These are phyloP conservation scores for Skeletonema costatum DNA, from an alignment of 108 stramenopile genomes.

Conservation along the genomic window DNA sequence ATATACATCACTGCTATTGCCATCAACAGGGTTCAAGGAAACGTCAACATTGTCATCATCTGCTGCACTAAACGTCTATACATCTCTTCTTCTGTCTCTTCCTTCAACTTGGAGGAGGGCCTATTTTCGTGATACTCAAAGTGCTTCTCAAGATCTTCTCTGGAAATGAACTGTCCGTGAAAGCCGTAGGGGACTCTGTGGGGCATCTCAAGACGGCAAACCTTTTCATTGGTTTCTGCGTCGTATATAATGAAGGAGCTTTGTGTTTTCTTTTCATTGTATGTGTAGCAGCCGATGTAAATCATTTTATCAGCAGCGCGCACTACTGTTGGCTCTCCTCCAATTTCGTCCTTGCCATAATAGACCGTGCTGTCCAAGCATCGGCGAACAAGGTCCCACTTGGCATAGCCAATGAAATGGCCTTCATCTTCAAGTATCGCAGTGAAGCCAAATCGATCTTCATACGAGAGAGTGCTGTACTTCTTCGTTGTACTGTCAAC, in stretches of 20 bases:
- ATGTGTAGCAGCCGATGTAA: conserved; percentile 44
- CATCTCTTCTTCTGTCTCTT: neutral
- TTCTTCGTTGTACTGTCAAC: neutral
- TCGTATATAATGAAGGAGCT: conserved; percentile 43
- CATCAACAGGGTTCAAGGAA: neutral
- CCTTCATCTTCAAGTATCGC: conserved; percentile 30
- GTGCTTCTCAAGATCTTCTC: conserved; percentile 33
- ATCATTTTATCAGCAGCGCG: conserved; percentile 18
- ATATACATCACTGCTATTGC: too few relatives aligned
- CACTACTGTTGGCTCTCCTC: conserved; percentile 38
- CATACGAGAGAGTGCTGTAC: conserved; percentile 28
- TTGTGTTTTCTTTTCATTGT: conserved; percentile 19
- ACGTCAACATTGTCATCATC: neutral
- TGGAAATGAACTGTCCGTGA: conserved; percentile 35
- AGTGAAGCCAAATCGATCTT: conserved; percentile 35
- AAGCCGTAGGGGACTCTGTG: conserved; percentile 38
- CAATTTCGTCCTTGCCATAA: conserved; percentile 33
- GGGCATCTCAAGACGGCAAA: conserved; percentile 46
- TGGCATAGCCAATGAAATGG: conserved; percentile 41
- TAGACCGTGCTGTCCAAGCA: conserved; percentile 38
- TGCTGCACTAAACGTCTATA: neutral
- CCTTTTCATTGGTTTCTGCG: conserved; percentile 18
- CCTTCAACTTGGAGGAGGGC: neutral
- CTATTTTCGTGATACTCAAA: conserved; percentile 26
- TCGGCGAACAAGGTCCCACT: conserved; percentile 39